Evolutionary conservation across 2,329 filamentous ascomycete genomes (phyloP).

Genomic region (Byssochlamys sp.): DNA sequence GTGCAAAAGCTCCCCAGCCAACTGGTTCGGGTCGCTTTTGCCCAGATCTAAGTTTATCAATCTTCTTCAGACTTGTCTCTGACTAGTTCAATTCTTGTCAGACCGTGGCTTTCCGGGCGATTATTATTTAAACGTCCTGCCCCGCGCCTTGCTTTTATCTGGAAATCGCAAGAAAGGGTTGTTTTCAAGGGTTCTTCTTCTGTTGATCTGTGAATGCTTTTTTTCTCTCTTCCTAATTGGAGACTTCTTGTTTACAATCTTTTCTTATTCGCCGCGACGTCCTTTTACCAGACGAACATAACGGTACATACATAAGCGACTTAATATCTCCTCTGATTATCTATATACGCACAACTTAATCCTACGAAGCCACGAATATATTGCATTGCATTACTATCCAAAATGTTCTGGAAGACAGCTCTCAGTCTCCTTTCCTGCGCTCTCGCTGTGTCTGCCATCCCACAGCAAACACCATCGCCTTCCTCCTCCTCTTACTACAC

Average conservation of each 20-base stretch:
- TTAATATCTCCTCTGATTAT: background rate
- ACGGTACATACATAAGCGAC: background rate
- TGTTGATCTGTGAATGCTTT: background rate
- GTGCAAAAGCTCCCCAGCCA: background rate
- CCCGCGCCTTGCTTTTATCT: background rate
- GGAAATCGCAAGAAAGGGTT: background rate
- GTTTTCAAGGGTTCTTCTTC: background rate
- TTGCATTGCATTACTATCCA: background rate
- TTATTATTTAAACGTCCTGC: background rate
- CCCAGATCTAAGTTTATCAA: background rate
- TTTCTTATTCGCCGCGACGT: background rate
- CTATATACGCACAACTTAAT: background rate
- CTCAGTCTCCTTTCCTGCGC: background rate
- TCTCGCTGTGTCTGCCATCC: background rate
- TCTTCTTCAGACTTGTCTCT: background rate
- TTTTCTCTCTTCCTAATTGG: background rate
- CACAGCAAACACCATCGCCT: background rate
- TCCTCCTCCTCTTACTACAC: conserved; percentile 12
- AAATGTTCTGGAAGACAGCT: background rate
- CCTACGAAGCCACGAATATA: background rate
- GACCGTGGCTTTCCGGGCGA: background rate
- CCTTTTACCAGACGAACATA: background rate
- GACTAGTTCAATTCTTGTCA: background rate
- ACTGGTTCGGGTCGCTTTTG: background rate
- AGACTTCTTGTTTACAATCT: background rate